Evolutionary conservation across 768 basidiomycete genomes (phyloP).

Genomic region (Kwoniella dendrophila): DNA sequence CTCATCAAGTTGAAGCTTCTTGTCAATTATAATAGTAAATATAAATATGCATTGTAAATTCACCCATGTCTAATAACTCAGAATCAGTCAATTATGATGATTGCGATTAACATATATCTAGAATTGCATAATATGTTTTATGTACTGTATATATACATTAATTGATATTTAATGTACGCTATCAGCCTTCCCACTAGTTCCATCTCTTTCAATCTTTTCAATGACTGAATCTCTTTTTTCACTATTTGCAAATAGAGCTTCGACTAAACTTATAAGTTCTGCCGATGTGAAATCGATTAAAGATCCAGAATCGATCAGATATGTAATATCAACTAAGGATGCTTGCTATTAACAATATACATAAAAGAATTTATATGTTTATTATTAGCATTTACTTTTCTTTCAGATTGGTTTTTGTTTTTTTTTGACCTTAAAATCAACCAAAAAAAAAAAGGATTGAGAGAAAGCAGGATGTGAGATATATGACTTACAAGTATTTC

Average conservation of each 20-base stretch:
- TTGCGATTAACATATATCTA: too few relatives aligned
- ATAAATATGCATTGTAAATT: constrained; percentile 9
- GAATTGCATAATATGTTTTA: too few relatives aligned
- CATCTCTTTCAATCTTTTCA: constrained; percentile 55
- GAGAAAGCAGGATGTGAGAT: neutral
- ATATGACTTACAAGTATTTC: constrained; percentile 74
- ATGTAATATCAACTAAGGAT: constrained; percentile 78
- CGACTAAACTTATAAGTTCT: constrained; percentile 78
- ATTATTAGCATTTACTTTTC: neutral
- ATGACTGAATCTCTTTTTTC: constrained; percentile 77
- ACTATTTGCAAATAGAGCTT: constrained; percentile 86
- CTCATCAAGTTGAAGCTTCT: neutral
- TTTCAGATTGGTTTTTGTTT: neutral
- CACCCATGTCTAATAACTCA: neutral
- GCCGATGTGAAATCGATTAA: constrained; percentile 85
- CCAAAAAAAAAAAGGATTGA: neutral
- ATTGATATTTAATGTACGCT: too few relatives aligned
- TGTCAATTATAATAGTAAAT: neutral
- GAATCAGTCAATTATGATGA: too few relatives aligned
- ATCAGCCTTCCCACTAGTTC: constrained; percentile 6
- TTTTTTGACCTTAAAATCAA: neutral
- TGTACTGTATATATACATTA: too few relatives aligned
- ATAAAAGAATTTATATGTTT: neutral
- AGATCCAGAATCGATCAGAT: constrained; percentile 86
- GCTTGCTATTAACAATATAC: neutral